Evolutionary conservation across 139 green algal genomes (phyloP).

Genomic region (Volvox reticuliferus): DNA sequence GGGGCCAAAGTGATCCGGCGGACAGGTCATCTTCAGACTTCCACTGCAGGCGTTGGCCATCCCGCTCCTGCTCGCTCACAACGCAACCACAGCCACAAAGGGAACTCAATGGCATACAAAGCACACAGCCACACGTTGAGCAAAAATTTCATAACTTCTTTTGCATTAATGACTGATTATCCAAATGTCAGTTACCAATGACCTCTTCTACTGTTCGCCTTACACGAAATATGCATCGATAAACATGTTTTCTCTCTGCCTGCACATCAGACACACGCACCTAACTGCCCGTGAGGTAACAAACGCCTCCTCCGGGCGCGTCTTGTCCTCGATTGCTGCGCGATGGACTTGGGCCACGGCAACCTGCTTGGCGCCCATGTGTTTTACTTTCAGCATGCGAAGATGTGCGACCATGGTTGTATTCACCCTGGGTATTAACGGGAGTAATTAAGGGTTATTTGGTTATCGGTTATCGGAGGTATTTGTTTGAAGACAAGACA

Average conservation of each 20-base stretch:
- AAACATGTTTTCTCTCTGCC: neutral
- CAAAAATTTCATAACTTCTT: neutral
- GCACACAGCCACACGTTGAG: neutral
- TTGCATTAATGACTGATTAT: neutral
- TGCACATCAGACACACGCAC: neutral
- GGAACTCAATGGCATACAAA: neutral
- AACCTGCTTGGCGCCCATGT: neutral
- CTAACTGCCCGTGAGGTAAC: slow-evolving; percentile 83
- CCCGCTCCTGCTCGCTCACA: slow-evolving; percentile 65
- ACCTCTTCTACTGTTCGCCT: neutral
- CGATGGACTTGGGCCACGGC: neutral
- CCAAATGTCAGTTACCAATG: neutral
- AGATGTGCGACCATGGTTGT: slow-evolving; percentile 85
- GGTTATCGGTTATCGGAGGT: neutral
- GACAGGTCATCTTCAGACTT: slow-evolving; percentile 91
- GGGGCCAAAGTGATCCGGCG: slow-evolving; percentile 94
- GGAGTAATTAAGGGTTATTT: neutral
- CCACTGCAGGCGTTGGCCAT: slow-evolving; percentile 90
- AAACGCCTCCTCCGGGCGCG: slow-evolving; percentile 92
- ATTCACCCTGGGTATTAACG: slow-evolving; percentile 80
- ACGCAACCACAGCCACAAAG: neutral
- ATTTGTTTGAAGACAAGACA: neutral
- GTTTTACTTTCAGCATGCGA: slow-evolving; percentile 52
- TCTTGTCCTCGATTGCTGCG: slow-evolving; percentile 47
- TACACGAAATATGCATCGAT: neutral